A percentile compares a stretch with the other conserved stretches of the same genome.
Conservation (phyloP, 1,139 yeast genomes). For the Chernovozyma aurita region DNA sequence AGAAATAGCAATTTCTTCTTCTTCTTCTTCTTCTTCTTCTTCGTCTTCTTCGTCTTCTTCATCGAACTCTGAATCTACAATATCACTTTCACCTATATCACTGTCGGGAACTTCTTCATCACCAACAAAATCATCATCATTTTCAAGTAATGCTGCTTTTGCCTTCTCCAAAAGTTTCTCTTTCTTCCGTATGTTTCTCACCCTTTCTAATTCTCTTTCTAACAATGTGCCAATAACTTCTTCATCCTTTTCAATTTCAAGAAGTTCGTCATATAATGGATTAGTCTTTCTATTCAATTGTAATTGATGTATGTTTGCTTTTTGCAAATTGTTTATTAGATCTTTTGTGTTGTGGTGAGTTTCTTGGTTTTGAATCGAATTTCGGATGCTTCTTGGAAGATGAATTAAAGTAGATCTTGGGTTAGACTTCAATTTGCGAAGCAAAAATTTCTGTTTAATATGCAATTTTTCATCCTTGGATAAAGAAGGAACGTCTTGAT, state of each 20-base stretch:
- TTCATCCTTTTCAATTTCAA: slow-evolving; percentile 38
- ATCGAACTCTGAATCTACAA: slow-evolving; percentile 22
- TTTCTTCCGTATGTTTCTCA: slow-evolving; percentile 44
- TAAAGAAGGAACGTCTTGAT: slow-evolving; percentile 25
- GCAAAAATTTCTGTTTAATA: slow-evolving; percentile 34
- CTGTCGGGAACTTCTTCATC: slow-evolving; percentile 19
- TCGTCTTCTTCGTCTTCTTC: slow-evolving; percentile 16
- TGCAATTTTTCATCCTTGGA: slow-evolving; percentile 33
- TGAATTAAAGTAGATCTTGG: slow-evolving; percentile 5
- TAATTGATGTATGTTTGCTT: slow-evolving; percentile 35
- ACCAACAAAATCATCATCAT: slow-evolving; percentile 12
- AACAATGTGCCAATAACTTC: slow-evolving; percentile 47
- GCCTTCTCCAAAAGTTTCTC: slow-evolving; percentile 44
- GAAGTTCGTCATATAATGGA: slow-evolving; percentile 24
- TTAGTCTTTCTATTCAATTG: slow-evolving; percentile 19
- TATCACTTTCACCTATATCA: slow-evolving; percentile 18
- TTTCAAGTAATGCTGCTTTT: slow-evolving; percentile 24
- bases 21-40: slow-evolving; percentile 17
- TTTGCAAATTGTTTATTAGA: slow-evolving; percentile 25
- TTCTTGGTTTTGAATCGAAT: slow-evolving; percentile 8
- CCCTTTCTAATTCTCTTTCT: slow-evolving; percentile 59
- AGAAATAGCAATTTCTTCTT: slow-evolving; percentile 9
- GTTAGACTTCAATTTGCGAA: slow-evolving; percentile 12
- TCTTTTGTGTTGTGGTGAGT: slow-evolving; percentile 9
- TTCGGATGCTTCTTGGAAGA: slow-evolving; percentile 12